Conservation (phyloP, 2,329 filamentous ascomycete genomes). For the Plenodomus lindquistii region DNA sequence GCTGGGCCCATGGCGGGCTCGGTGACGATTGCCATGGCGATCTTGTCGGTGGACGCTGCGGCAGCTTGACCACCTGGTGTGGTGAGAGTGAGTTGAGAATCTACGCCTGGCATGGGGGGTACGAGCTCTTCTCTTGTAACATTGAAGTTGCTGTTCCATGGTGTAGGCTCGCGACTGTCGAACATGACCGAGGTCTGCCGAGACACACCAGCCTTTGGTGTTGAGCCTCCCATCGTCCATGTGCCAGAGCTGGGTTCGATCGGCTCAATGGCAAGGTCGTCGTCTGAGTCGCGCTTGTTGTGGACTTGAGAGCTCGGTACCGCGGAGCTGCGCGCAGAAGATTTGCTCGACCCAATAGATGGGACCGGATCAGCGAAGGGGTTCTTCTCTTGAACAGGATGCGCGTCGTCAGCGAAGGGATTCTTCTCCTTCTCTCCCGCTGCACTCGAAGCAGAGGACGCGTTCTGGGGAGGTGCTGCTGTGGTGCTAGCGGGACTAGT, state of each 20-base stretch:
- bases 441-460: not conserved
- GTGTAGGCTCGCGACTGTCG: constrained; percentile 29
- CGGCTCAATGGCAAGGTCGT: constrained; percentile 31
- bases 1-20: constrained; percentile 31
- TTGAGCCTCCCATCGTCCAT: constrained; percentile 25
- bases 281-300: constrained; percentile 15
- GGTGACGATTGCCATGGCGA: constrained; percentile 35
- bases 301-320: constrained; percentile 7
- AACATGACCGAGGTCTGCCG: constrained; percentile 24
- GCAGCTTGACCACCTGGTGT: not conserved
- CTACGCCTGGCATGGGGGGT: constrained; percentile 1
- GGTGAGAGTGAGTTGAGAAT: constrained; percentile 23
- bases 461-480: not conserved
- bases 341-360: not conserved
- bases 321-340: not conserved
- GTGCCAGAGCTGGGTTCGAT: constrained; percentile 17
- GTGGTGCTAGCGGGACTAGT: not conserved
- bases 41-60: constrained; percentile 21
- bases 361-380: not conserved
- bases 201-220: constrained; percentile 19
- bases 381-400: not conserved
- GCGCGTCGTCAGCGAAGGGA: constrained; percentile 6
- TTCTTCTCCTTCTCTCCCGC: constrained; percentile 5
- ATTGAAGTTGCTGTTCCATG: constrained; percentile 22
- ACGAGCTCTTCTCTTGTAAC: constrained; percentile 17